Evolutionary conservation across 2,329 filamentous ascomycete genomes (phyloP), one percentile per base, ranked within the genome.

Genomic region (Epichloe gansuensis): DNA sequence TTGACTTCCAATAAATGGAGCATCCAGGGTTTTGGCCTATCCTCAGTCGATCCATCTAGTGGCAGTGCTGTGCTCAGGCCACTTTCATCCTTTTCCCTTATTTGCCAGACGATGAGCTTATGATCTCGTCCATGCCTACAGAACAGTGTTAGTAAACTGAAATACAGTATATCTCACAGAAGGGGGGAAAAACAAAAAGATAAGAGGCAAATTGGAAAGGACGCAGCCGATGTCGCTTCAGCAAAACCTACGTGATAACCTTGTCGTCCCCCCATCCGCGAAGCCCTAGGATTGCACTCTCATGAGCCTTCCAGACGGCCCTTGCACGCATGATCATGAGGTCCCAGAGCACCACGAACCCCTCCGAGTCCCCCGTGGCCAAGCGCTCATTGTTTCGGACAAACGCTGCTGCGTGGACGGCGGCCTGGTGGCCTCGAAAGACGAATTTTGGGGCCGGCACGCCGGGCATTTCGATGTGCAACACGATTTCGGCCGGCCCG

Each of bases 41-140:
- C 66, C 45, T 66, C 68, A 31, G 65, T 66, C 2, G 64, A 71
- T 46, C 71, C 68, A 55, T 94, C 87, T 35, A 91, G 76, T 0
- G 91, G 91, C 12, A 94, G 71, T 8, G 71, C 71, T 36, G 75
- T 83, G 60, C 83, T 86, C 57, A 95, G 72, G 15, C 71, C 66
- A 23, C 73, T 65, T 61, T 93, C 85, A 51, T 85, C 80, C 8
- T 72, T 65, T 36, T 64, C 61, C 12, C 74, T 69, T 13, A 96
- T 64, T 61, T 86, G 84, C 93, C 93, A 98, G 17, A 95, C 84
- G 23, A 86, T 76, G 47, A 97, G 75, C 62, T 83, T 87, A 64
- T 93, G 85, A 64, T 98, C 93, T 64, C 93, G 80, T 13, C 91
- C 91, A 69, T 97, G 90, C 38, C 90, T 96, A 53, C 15, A 39